Conservation (phyloP, 306 rosid species). For the Glycine soja region DNA sequence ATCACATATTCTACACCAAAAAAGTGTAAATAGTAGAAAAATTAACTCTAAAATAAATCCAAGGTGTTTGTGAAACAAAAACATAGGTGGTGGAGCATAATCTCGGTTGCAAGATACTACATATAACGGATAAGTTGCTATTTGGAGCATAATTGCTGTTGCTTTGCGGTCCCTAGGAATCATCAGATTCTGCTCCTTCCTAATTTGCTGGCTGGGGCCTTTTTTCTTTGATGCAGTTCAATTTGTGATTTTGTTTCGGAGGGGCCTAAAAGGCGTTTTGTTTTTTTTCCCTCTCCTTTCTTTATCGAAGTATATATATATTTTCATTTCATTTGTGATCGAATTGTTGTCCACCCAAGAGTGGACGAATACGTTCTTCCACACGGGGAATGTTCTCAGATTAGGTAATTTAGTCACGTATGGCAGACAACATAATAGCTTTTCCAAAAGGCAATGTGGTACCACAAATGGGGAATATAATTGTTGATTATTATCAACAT, state of each 20-base stretch:
- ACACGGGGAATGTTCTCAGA: too few relatives aligned
- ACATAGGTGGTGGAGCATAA: background rate
- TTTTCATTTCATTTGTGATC: too few relatives aligned
- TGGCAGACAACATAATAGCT: background rate
- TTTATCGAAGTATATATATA: too few relatives aligned
- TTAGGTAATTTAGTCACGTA: too few relatives aligned
- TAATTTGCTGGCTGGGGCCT: background rate
- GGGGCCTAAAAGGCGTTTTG: too few relatives aligned
- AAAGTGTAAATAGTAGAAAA: too few relatives aligned
- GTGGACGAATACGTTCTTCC: background rate
- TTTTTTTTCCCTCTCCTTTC: too few relatives aligned
- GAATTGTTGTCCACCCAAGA: too few relatives aligned
- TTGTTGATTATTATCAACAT: background rate
- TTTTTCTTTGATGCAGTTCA: background rate
- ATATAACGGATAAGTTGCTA: background rate
- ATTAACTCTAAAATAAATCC: too few relatives aligned
- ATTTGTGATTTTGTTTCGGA: too few relatives aligned
- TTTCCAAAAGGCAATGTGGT: background rate
- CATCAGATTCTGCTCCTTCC: background rate
- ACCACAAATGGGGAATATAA: slow-evolving; percentile 21
- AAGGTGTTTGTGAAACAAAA: too few relatives aligned
- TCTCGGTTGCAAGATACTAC: background rate
- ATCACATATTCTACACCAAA: too few relatives aligned
- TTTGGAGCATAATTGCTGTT: background rate
- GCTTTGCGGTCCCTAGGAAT: background rate